These are phyloP conservation scores for Pseudogymnoascus sp. DNA, from an alignment of 2,329 filamentous ascomycete genomes.

Conservation along the genomic window DNA sequence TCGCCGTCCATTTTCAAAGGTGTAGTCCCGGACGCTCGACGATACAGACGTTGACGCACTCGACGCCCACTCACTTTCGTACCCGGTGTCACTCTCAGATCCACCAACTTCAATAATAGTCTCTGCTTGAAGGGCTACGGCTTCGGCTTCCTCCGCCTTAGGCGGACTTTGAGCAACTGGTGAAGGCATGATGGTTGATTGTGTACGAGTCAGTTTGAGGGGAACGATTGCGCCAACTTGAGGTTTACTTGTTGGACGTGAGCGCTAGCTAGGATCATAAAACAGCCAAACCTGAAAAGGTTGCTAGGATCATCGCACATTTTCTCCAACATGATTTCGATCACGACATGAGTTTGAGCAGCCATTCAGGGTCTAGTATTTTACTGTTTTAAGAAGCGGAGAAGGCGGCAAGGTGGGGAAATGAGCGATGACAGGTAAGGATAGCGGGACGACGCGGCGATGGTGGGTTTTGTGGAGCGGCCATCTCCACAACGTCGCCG, in stretches of 20 bases:
- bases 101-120: not conserved
- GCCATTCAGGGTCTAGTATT: not conserved
- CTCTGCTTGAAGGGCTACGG: not conserved
- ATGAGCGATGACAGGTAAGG: not conserved
- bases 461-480: not conserved
- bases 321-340: not conserved
- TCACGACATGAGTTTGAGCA: not conserved
- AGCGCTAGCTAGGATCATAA: not conserved
- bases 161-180: not conserved
- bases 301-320: not conserved
- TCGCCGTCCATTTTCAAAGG: slow-evolving; percentile 44
- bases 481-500: not conserved
- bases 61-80: slow-evolving; percentile 6
- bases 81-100: slow-evolving; percentile 5
- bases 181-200: not conserved
- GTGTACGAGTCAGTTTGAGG: not conserved
- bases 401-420: not conserved
- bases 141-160: not conserved
- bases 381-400: not conserved
- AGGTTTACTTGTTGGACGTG: not conserved
- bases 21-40: slow-evolving; percentile 37
- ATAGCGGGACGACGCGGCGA: not conserved
- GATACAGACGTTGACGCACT: slow-evolving; percentile 18
- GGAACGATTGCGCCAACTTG: not conserved
- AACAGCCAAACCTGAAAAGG: not conserved